Evolutionary conservation across 164 flowering plant species (phyloP), one percentile per base, ranked within the genome.

Genomic region (Akebia trifoliata): DNA sequence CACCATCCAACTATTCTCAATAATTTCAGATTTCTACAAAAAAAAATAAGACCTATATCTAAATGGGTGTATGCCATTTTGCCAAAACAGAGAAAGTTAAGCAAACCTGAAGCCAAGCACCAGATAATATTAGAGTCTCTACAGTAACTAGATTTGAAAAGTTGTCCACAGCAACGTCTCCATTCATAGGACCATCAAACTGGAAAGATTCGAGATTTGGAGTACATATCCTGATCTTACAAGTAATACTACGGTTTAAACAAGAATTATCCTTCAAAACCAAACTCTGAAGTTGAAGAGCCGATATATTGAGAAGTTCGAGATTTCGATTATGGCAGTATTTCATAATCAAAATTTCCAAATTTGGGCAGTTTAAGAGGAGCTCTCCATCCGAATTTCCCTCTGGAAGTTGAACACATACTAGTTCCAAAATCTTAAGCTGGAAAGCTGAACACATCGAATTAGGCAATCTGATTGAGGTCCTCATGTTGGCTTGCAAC

Each of bases 201-300:
- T 15, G 6, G 35, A 50, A 15, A 17, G 54, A 50, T n/a, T 4
- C 12, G 37, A 50, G 54, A 10, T 51, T 51, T 32, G 55, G 55
- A 0, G 55, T 0, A 17, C 10, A 9, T 4, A 51, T 9, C 9
- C 17, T 34, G 25, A 51, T 17, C 39, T 18, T 18, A 17, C n/a
- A n/a, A n/a, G n/a, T n/a, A n/a, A n/a, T n/a, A n/a, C n/a, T 26
- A 17, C 49, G 15, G 1, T 9, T 0, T 2, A 15, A 4, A 25
- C 12, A 49, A 26, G n/a, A n/a, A n/a, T n/a, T n/a, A 14, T 0
- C 26, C 8, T 25, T 15, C 54, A 29, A 2, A 29, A 50, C 18
- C 14, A 51, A 32, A 0, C 34, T 17, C 55, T 30, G n/a, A n/a
- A 42, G 45, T 6, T 42, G 45, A 42, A 6, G 8, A 42, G 45